Conservation (phyloP, 202 grass and related monocot species). For the Zoysia matrella region DNA sequence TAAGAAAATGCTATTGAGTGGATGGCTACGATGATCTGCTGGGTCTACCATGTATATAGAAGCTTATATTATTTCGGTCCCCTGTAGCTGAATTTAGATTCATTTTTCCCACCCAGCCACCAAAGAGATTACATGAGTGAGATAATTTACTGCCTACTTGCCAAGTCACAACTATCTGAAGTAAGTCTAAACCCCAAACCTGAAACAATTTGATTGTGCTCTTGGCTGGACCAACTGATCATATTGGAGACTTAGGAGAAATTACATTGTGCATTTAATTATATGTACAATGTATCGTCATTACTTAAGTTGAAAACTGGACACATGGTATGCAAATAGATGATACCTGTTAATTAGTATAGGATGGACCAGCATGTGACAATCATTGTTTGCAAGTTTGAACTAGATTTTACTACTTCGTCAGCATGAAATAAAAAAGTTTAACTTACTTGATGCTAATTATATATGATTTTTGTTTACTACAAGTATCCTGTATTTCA, state of each 20-base stretch:
- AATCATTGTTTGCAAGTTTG: neutral
- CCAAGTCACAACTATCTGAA: neutral
- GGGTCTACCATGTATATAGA: neutral
- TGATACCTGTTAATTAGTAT: neutral
- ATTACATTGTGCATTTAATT: neutral
- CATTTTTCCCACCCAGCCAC: neutral
- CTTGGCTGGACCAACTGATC: neutral
- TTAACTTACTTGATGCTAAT: neutral
- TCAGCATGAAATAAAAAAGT: neutral
- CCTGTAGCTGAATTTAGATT: neutral
- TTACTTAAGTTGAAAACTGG: neutral
- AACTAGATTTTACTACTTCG: neutral
- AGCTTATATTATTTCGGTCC: neutral
- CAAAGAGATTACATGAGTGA: neutral
- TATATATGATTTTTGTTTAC: constrained; percentile 3
- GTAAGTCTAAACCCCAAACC: neutral
- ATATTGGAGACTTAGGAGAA: no score
- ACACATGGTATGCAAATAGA: neutral
- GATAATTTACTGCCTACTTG: neutral
- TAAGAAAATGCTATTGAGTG: neutral
- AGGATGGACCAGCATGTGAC: neutral
- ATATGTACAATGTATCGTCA: neutral
- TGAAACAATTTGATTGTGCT: neutral
- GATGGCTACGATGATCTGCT: neutral
- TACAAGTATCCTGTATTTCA: neutral